Percentiles rank a stretch among this genome's conserved stretches.
Conservation (phyloP, 1,284 basidiomycete genomes). For the Rhodofomes roseus region DNA sequence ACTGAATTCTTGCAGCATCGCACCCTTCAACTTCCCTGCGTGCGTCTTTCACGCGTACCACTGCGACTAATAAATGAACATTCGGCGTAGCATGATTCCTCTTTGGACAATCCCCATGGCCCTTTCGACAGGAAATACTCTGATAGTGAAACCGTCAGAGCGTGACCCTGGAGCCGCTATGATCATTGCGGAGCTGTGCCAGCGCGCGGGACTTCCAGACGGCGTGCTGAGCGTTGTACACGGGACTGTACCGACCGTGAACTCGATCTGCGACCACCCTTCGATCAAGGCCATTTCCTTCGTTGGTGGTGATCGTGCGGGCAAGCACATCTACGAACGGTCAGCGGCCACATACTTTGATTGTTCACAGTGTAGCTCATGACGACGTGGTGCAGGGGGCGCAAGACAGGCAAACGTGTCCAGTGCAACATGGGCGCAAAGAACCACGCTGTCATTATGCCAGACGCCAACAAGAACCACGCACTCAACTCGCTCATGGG, state of each 20-base stretch:
- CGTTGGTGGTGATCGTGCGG: conserved; percentile 94
- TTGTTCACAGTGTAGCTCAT: neutral
- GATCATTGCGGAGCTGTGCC: conserved; percentile 94
- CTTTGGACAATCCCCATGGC: conserved; percentile 94
- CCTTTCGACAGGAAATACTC: conserved; percentile 88
- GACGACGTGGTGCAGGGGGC: conserved; percentile 48
- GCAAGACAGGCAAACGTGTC: conserved; percentile 87
- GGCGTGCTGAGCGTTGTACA: conserved; percentile 91
- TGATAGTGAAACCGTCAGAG: conserved; percentile 95
- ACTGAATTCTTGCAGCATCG: conserved; percentile 50
- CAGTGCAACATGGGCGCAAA: conserved; percentile 91
- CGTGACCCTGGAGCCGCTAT: conserved; percentile 95
- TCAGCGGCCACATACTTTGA: conserved; percentile 25
- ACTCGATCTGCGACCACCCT: conserved; percentile 91
- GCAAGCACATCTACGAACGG: conserved; percentile 92
- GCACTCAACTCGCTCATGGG: conserved; percentile 93
- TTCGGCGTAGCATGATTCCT: conserved; percentile 80
- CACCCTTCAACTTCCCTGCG: conserved; percentile 94
- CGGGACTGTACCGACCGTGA: conserved; percentile 86
- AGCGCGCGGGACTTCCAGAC: conserved; percentile 76
- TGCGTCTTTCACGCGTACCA: conserved; percentile 32
- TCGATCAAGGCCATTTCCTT: conserved; percentile 94
- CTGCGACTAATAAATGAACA: neutral
- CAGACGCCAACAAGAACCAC: conserved; percentile 94
- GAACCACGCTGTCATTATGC: conserved; percentile 95